Evolutionary conservation across 2,329 filamentous ascomycete species (phyloP).

Genomic region (Cladosporium oxysporum): DNA sequence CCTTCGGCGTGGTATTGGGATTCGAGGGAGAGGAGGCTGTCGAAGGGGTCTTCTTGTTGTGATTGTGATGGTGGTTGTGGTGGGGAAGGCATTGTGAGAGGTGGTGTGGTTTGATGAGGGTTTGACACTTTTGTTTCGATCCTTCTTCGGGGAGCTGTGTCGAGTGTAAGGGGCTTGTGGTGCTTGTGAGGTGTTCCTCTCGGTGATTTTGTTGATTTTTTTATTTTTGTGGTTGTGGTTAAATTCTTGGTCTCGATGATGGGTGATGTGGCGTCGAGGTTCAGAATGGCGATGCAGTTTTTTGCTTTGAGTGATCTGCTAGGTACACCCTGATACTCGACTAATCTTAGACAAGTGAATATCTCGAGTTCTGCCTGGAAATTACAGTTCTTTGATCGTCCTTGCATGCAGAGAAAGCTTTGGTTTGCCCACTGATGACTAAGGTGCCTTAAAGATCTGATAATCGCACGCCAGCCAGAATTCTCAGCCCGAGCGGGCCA

Average conservation of each 20-base stretch:
- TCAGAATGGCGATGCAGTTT: background rate
- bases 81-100: background rate
- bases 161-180: background rate
- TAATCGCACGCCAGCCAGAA: background rate
- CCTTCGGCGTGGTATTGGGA: conserved; percentile 79
- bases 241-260: background rate
- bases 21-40: conserved; percentile 61
- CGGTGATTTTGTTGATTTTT: background rate
- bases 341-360: background rate
- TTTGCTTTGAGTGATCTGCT: background rate
- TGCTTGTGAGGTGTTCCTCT: background rate
- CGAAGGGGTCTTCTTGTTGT: conserved; percentile 50
- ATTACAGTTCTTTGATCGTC: background rate
- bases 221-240: background rate
- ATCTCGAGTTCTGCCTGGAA: background rate
- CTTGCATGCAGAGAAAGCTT: background rate
- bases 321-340: background rate
- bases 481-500: conserved; percentile 10
- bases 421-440: background rate
- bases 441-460: background rate
- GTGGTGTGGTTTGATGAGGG: too few species aligned
- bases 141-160: too few species aligned
- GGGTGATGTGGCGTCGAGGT: background rate
- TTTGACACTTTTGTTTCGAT: too few species aligned
- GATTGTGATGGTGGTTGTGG: conserved; percentile 23